These are phyloP conservation scores for Epichloe elymi DNA, from an alignment of 2,329 filamentous ascomycete genomes.

Conservation along the genomic window DNA sequence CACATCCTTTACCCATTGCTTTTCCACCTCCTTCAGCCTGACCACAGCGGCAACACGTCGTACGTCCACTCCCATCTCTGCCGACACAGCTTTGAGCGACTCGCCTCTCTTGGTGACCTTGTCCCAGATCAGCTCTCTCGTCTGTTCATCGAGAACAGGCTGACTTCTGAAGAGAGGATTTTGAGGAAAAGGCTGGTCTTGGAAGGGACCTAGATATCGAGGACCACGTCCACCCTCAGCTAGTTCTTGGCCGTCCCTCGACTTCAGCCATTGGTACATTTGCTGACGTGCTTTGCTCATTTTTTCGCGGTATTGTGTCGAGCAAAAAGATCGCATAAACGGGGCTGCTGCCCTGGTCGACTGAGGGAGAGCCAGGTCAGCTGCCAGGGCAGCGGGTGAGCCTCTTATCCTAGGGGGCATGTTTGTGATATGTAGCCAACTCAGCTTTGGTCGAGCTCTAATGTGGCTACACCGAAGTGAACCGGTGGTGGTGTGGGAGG, in stretches of 20 bases:
- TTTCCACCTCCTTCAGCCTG: slow-evolving; percentile 74
- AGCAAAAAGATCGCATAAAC: slow-evolving; percentile 23
- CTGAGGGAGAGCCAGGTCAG: slow-evolving; percentile 1
- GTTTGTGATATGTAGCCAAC: not conserved
- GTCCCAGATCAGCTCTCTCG: slow-evolving; percentile 61
- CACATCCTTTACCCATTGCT: slow-evolving; percentile 63
- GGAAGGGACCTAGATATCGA: slow-evolving; percentile 25
- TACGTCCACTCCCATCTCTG: slow-evolving; percentile 66
- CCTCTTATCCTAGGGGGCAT: slow-evolving; percentile 12
- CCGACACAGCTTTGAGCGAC: slow-evolving; percentile 64
- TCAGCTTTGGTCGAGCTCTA: not conserved
- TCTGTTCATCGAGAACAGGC: slow-evolving; percentile 57
- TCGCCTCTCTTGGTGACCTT: slow-evolving; percentile 52
- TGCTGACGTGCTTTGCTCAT: slow-evolving; percentile 22
- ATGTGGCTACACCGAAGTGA: not conserved
- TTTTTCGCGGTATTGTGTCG: slow-evolving; percentile 25
- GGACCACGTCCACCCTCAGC: slow-evolving; percentile 15
- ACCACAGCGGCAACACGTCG: slow-evolving; percentile 76
- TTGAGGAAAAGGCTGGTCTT: slow-evolving; percentile 53
- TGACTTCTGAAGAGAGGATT: slow-evolving; percentile 61
- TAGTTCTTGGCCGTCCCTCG: slow-evolving; percentile 12
- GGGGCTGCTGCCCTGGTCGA: slow-evolving; percentile 1
- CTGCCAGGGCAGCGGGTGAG: slow-evolving; percentile 16
- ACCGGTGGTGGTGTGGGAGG: not conserved
- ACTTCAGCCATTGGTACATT: slow-evolving; percentile 27